These are phyloP conservation scores for Rhodosporidiobolus sp. DNA, from an alignment of 768 basidiomycete genomes.

Conservation along the genomic window DNA sequence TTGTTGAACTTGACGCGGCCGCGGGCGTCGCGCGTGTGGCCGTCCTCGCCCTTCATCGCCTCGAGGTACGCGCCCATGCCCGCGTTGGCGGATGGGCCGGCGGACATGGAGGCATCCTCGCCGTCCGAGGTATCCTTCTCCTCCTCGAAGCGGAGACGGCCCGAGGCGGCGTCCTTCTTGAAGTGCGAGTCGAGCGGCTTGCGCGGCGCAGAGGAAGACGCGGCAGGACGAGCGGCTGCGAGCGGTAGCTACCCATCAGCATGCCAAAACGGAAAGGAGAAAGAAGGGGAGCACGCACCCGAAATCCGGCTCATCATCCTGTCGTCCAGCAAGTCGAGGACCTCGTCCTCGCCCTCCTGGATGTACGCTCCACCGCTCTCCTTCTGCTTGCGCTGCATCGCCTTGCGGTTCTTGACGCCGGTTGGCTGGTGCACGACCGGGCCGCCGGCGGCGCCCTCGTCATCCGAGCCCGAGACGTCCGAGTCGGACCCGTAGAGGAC, in stretches of 20 bases:
- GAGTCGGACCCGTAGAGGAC: conserved; percentile 95
- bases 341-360: conserved; percentile 82
- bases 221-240: conserved; percentile 30
- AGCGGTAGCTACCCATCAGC: neutral
- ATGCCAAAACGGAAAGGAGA: neutral
- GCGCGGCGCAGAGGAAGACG: neutral
- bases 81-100: conserved; percentile 73
- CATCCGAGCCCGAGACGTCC: conserved; percentile 62
- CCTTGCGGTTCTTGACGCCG: conserved; percentile 60
- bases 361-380: conserved; percentile 62
- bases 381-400: conserved; percentile 44
- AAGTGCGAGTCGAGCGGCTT: conserved; percentile 55
- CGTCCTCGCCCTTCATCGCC: conserved; percentile 77
- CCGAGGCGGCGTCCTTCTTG: conserved; percentile 63
- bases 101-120: conserved; percentile 62
- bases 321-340: conserved; percentile 88
- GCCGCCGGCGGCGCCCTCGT: conserved; percentile 38
- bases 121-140: conserved; percentile 55
- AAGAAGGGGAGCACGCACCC: conserved; percentile 42
- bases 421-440: conserved; percentile 11
- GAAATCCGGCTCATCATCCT: conserved; percentile 51
- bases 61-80: conserved; percentile 83
- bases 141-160: conserved; percentile 30
- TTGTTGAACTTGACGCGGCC: conserved; percentile 94
- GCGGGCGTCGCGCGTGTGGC: conserved; percentile 75